Evolutionary conservation across 2,329 filamentous ascomycete species (phyloP).

Genomic region (Chrysosporium keratinophilum): DNA sequence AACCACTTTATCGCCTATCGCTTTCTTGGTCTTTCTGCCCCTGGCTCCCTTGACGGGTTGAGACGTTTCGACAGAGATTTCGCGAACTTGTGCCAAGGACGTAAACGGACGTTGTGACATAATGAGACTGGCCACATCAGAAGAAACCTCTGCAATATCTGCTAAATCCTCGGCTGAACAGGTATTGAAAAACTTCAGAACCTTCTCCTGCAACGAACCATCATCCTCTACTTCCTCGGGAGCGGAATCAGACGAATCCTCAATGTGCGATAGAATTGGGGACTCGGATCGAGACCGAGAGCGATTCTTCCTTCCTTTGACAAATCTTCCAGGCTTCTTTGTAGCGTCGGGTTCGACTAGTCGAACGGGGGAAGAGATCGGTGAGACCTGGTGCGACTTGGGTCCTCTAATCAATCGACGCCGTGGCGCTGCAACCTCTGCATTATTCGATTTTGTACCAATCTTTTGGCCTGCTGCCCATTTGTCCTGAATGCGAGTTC

Average conservation of each 20-base stretch:
- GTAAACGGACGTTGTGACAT: conserved; percentile 65
- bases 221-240: conserved; percentile 33
- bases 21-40: conserved; percentile 40
- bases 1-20: conserved; percentile 57
- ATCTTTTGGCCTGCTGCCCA: conserved; percentile 42
- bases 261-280: conserved; percentile 28
- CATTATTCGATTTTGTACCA: conserved; percentile 17
- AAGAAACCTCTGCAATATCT: conserved; percentile 67
- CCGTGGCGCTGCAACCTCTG: conserved; percentile 24
- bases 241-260: conserved; percentile 37
- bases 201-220: conserved; percentile 41
- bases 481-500: conserved; percentile 49
- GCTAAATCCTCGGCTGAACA: conserved; percentile 65
- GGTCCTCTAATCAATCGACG: conserved; percentile 33
- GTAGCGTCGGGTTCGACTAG: conserved; percentile 20
- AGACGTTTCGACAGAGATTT: conserved; percentile 43
- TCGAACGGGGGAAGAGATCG: conserved; percentile 16
- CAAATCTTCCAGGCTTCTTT: conserved; percentile 33
- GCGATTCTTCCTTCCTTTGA: conserved; percentile 39
- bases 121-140: conserved; percentile 58
- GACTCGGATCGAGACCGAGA: conserved; percentile 27
- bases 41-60: conserved; percentile 31
- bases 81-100: conserved; percentile 54
- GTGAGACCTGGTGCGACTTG: conserved; percentile 24
- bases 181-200: conserved; percentile 74